A percentile compares a stretch with the other conserved stretches of the same genome.
Conservation (phyloP, 805 yeast genomes). For the Diddensiella santjacobensis region DNA sequence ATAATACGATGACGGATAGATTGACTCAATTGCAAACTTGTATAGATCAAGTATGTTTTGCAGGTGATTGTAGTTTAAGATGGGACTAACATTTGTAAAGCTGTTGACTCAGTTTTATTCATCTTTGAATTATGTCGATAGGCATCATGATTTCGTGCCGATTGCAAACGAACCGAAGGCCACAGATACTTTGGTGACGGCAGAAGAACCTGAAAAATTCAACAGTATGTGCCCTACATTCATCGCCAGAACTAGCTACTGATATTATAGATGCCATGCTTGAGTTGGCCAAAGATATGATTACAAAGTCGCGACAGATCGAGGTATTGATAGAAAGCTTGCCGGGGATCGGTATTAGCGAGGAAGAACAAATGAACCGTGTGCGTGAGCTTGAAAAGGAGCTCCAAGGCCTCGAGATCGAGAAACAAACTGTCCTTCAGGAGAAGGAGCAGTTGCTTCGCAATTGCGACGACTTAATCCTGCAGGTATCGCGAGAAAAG, state of each 20-base stretch:
- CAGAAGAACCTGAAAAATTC: constrained; percentile 27
- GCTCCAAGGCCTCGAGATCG: constrained; percentile 54
- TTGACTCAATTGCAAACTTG: constrained; percentile 87
- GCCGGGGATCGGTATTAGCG: constrained; percentile 89
- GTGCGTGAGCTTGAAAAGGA: constrained; percentile 62
- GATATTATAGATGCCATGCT: constrained; percentile 43
- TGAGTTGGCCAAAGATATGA: constrained; percentile 77
- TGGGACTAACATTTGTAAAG: constrained; percentile 13
- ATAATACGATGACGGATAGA: constrained; percentile 86
- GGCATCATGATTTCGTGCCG: constrained; percentile 61
- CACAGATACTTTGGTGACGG: constrained; percentile 49
- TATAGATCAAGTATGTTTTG: constrained; percentile 55
- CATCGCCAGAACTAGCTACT: constrained; percentile 13
- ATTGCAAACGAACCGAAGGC: constrained; percentile 51
- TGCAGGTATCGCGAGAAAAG: constrained; percentile 52
- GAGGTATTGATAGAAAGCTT: constrained; percentile 78
- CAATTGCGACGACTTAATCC: constrained; percentile 63
- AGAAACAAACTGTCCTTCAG: constrained; percentile 52
- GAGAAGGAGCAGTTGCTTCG: constrained; percentile 61
- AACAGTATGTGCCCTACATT: constrained; percentile 29
- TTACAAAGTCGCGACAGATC: constrained; percentile 81
- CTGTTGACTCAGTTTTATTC: constrained; percentile 37
- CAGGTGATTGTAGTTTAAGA: not conserved
- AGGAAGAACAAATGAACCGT: constrained; percentile 62
- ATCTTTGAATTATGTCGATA: constrained; percentile 51